Evolutionary conservation across 2,329 filamentous ascomycete genomes (phyloP).

Genomic region (Chaetomium sp.): DNA sequence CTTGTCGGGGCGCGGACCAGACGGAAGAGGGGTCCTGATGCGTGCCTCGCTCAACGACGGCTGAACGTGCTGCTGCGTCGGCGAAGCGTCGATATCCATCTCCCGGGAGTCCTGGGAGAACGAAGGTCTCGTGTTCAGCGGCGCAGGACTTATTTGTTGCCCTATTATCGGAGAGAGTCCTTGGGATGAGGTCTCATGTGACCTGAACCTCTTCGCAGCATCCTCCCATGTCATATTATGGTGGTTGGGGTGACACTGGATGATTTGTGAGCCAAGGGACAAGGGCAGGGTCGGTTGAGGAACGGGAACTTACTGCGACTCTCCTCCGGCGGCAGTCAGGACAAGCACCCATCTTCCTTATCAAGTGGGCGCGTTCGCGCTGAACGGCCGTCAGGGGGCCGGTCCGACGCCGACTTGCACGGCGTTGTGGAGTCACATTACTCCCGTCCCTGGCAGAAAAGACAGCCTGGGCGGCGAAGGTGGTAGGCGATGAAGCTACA

Average conservation of each 20-base stretch:
- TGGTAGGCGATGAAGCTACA: constrained; percentile 52
- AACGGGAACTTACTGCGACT: constrained; percentile 56
- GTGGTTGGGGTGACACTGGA: constrained; percentile 60
- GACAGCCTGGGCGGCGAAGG: constrained; percentile 50
- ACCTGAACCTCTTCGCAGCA: constrained; percentile 56
- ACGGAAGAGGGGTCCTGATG: constrained; percentile 59
- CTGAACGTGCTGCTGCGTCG: constrained; percentile 43
- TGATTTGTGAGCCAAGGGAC: constrained; percentile 12
- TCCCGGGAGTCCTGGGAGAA: constrained; percentile 53
- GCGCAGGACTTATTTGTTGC: constrained; percentile 52
- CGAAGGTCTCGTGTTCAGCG: constrained; percentile 43
- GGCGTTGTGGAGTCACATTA: constrained; percentile 56
- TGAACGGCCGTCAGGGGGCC: constrained; percentile 61
- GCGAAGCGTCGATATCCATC: constrained; percentile 57
- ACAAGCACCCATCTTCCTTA: constrained; percentile 62
- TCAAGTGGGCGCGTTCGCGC: constrained; percentile 61
- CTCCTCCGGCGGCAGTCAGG: constrained; percentile 57
- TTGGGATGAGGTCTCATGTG: constrained; percentile 54
- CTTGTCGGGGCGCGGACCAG: constrained; percentile 58
- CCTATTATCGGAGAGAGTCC: constrained; percentile 51
- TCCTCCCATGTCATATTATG: constrained; percentile 65
- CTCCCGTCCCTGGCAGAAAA: constrained; percentile 59
- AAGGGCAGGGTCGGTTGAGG: background rate
- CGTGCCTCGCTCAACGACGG: constrained; percentile 51
- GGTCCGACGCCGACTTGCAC: constrained; percentile 60